Evolutionary conservation across 1,139 yeast genomes (phyloP).

Genomic region (Yamadazyma sp.): DNA sequence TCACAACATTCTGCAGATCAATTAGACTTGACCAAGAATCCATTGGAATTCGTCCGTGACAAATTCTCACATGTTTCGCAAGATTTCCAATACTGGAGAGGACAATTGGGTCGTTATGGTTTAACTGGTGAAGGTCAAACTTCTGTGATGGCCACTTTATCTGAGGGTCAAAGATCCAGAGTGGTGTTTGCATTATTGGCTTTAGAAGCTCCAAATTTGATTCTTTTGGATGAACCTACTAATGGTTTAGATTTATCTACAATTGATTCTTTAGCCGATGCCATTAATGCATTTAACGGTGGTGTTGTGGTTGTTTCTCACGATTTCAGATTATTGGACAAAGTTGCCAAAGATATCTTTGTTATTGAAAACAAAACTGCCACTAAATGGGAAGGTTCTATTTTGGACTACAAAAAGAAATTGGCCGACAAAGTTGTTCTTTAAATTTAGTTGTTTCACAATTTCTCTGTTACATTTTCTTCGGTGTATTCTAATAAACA

Average conservation of each 20-base stretch:
- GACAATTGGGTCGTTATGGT: constrained; percentile 97
- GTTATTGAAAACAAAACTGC: constrained; percentile 95
- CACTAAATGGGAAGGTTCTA: constrained; percentile 92
- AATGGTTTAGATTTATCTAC: constrained; percentile 98
- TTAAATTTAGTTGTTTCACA: constrained; percentile 25
- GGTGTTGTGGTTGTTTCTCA: constrained; percentile 99
- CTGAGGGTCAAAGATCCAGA: constrained; percentile 99
- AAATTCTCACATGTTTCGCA: constrained; percentile 86
- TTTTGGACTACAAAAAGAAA: constrained; percentile 88
- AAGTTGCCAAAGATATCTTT: constrained; percentile 94
- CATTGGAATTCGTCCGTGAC: constrained; percentile 95
- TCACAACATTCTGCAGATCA: constrained; percentile 99
- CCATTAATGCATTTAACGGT: constrained; percentile 90
- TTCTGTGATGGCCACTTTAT: constrained; percentile 95
- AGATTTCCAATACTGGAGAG: constrained; percentile 99
- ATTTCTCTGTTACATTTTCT: constrained; percentile 5
- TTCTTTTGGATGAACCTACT: constrained; percentile 97
- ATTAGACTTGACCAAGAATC: constrained; percentile 90
- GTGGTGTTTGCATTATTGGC: constrained; percentile 97
- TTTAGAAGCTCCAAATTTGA: constrained; percentile 90
- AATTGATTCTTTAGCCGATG: constrained; percentile 95
- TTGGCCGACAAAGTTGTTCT: constrained; percentile 85
- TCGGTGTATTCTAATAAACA: constrained; percentile 10
- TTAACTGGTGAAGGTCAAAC: constrained; percentile 99
- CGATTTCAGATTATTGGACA: constrained; percentile 97